Evolutionary conservation across 2,329 filamentous ascomycete species (phyloP).

Genomic region (Beauveria caledonica): DNA sequence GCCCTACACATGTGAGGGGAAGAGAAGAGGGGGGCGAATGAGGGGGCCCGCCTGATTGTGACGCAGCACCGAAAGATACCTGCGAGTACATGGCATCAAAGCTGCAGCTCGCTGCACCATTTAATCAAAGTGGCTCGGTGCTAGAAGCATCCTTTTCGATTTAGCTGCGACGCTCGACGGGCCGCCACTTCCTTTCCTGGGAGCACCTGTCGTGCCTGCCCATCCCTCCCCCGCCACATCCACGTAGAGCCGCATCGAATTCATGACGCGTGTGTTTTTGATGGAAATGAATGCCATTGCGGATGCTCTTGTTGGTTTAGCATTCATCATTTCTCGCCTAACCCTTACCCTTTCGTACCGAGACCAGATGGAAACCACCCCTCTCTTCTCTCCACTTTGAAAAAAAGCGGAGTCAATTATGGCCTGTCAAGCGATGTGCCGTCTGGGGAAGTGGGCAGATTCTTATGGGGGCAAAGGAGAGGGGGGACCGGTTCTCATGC

Average conservation of each 20-base stretch:
- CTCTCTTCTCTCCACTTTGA: neutral
- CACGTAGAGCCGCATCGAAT: neutral
- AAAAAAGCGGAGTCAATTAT: neutral
- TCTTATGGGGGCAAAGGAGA: neutral
- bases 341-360: neutral
- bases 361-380: neutral
- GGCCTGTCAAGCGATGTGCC: slow-evolving; percentile 2
- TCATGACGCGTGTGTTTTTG: neutral
- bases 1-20: too few relatives aligned
- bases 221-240: neutral
- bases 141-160: neutral
- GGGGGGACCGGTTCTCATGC: neutral
- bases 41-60: too few relatives aligned
- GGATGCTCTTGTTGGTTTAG: neutral
- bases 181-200: neutral
- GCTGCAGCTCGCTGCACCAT: neutral
- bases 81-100: neutral
- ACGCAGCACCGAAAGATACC: neutral
- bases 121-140: neutral
- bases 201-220: neutral
- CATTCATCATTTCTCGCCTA: neutral
- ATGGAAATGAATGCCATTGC: neutral
- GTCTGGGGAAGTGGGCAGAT: slow-evolving; percentile 8
- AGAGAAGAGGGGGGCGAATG: too few relatives aligned
- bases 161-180: neutral